These are phyloP conservation scores for Salvia sclarea DNA, from an alignment of 305 asterid genomes.

Conservation along the genomic window DNA sequence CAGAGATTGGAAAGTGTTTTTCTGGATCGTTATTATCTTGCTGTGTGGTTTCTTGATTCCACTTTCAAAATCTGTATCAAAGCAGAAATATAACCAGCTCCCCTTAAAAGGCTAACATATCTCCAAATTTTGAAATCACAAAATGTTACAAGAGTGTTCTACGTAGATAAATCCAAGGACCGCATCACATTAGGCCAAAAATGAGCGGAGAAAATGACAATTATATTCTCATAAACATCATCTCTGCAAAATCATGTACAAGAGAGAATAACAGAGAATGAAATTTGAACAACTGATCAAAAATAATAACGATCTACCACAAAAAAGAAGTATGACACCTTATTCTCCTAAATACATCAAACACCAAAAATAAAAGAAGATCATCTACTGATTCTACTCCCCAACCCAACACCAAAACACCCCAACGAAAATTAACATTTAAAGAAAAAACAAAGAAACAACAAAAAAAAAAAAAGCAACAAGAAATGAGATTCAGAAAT, in stretches of 20 bases:
- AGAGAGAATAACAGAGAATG: not conserved
- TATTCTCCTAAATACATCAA: slow-evolving; percentile 34
- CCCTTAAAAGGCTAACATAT: too few species aligned
- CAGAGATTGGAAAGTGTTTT: not conserved
- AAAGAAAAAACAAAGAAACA: not conserved
- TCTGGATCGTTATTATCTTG: not conserved
- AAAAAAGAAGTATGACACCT: too few species aligned
- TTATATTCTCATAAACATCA: not conserved
- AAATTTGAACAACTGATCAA: not conserved
- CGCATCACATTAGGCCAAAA: not conserved
- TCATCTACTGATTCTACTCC: too few species aligned
- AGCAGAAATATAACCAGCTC: too few species aligned
- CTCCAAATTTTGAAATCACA: too few species aligned
- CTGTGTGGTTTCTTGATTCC: not conserved
- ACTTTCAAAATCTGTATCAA: not conserved
- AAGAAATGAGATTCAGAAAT: not conserved
- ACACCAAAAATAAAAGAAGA: slow-evolving; percentile 20
- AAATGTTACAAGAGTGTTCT: too few species aligned
- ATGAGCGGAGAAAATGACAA: not conserved
- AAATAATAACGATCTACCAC: too few species aligned
- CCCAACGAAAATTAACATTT: not conserved
- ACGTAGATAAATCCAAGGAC: too few species aligned
- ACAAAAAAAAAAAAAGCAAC: not conserved
- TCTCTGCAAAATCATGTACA: not conserved
- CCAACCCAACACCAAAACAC: not conserved